Base-by-base conservation (phyloP, 1,284 basidiomycete species). In the Trametes sp. region DNA sequence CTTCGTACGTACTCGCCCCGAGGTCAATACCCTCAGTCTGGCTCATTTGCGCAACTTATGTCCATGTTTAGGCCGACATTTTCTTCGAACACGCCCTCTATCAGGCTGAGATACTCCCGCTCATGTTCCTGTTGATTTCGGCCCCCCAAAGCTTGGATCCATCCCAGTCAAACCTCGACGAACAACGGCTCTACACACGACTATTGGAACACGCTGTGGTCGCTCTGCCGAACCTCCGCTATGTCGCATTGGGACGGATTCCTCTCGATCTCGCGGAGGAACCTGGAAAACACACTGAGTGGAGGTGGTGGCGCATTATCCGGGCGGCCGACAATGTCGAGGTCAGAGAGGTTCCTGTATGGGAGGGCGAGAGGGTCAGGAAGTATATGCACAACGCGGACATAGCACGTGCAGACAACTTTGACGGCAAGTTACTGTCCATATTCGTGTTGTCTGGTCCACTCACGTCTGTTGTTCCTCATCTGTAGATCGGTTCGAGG, bases 311-410 rank as follows among this genome's bases (percentile, higher is more conserved):
- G 62, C 46, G 48, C 21, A 41, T 63, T 6, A 16, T 44, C 11
- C 26, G 54, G 2, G 49, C 57, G 9, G 44, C 23, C 6, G 36
- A 28, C 2, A 23, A 16, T 3, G 29, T 55, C 1, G 54, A 57
- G 19, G 8, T 57, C 0, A 54, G 44, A 13, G 62, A 64, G 54
- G 54, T 64, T 14, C 54, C 62, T 10, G 50, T 23, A 7, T 64
- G 62, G 62, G 54, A 60, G 23, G 58, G 58, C 14, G 50, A 54
- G 29, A 21, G 62, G 8, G 50, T 64, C 19, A 35, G 62, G 9
- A n/a, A 14, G 24, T 64, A 31, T 31, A 33, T 64, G 28, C 50
- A 55, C 10, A 31, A 35, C 16, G 58, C 54, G 10, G 58, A 57
- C n/a, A 10, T 13, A 14, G 38, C 36, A 11, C 26, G 29, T 1